Percentiles rank a stretch among this genome's conserved stretches.
These are phyloP conservation scores for Penicillium digitatum DNA, from an alignment of 2,329 filamentous ascomycete species.

Conservation along the genomic window DNA sequence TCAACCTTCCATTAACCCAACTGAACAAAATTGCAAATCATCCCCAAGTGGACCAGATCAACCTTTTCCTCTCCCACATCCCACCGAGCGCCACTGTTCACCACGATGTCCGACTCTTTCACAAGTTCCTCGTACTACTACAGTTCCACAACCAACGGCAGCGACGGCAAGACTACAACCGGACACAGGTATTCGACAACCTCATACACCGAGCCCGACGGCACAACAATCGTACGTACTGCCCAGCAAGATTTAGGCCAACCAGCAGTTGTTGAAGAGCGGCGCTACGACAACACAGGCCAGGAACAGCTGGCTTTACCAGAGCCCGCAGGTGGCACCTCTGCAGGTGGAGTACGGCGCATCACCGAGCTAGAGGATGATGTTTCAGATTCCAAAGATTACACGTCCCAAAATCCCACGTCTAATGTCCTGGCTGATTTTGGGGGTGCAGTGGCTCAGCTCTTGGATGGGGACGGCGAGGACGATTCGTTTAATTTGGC, in stretches of 20 bases:
- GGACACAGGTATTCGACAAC: constrained; percentile 34
- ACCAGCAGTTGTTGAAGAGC: constrained; percentile 33
- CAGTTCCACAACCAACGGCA: constrained; percentile 29
- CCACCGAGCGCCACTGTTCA: constrained; percentile 4
- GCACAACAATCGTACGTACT: constrained; percentile 34
- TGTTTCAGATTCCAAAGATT: constrained; percentile 5
- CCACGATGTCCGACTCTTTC: constrained; percentile 27
- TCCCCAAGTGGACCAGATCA: constrained; percentile 6
- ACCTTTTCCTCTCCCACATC: constrained; percentile 5
- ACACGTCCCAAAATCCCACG: neutral
- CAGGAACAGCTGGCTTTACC: constrained; percentile 25
- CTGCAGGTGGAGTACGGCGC: constrained; percentile 23
- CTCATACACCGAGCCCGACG: constrained; percentile 32
- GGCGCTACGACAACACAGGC: constrained; percentile 32
- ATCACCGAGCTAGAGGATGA: constrained; percentile 31
- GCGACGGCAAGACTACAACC: constrained; percentile 25
- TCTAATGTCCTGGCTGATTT: constrained; percentile 1
- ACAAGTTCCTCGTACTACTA: constrained; percentile 35
- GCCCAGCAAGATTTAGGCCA: constrained; percentile 35
- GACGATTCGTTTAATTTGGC: constrained; percentile 10
- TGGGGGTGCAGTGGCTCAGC: constrained; percentile 3
- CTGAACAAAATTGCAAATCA: neutral
- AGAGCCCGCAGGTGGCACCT: constrained; percentile 10
- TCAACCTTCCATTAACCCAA: neutral
- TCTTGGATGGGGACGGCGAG: constrained; percentile 10